A percentile compares a stretch with the other conserved stretches of the same genome.
Evolutionary conservation across 192 early-diverging fungal genomes (phyloP).

Genomic region (Endogone sp.): DNA sequence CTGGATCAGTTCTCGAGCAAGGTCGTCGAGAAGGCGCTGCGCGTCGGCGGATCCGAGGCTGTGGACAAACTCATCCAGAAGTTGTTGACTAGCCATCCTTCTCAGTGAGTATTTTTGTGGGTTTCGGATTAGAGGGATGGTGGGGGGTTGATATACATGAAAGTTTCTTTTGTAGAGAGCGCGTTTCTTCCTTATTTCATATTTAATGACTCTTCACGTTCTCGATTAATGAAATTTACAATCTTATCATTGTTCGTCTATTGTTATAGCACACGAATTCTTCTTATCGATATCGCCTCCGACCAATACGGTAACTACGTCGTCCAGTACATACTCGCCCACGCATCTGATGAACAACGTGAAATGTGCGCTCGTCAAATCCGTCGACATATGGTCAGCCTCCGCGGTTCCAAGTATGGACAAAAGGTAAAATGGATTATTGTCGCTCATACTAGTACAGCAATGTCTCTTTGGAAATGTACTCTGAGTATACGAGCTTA

Average conservation of each 20-base stretch:
- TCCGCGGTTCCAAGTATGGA: constrained; percentile 70
- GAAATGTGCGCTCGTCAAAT: constrained; percentile 55
- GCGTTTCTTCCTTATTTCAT: background rate
- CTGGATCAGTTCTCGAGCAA: constrained; percentile 76
- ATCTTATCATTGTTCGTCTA: too few relatives aligned
- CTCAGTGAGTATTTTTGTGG: constrained; percentile 1
- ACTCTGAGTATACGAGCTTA: too few relatives aligned
- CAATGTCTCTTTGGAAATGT: background rate
- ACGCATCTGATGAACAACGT: constrained; percentile 52
- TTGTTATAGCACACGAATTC: constrained; percentile 35
- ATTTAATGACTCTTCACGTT: too few relatives aligned
- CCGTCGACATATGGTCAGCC: constrained; percentile 60
- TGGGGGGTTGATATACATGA: too few relatives aligned
- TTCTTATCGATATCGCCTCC: constrained; percentile 67
- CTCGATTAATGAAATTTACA: background rate
- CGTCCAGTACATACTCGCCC: constrained; percentile 65
- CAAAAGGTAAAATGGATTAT: constrained; percentile 52
- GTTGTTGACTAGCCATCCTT: constrained; percentile 18
- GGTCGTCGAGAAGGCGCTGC: constrained; percentile 69
- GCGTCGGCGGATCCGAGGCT: constrained; percentile 25
- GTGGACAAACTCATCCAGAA: constrained; percentile 18
- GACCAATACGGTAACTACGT: constrained; percentile 81
- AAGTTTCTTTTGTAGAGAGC: too few relatives aligned
- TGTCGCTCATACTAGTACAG: too few relatives aligned
- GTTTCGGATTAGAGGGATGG: too few relatives aligned